phyloP scores from a whole-genome alignment of 208 protist species.

The Trypanosoma lewisi region DNA sequence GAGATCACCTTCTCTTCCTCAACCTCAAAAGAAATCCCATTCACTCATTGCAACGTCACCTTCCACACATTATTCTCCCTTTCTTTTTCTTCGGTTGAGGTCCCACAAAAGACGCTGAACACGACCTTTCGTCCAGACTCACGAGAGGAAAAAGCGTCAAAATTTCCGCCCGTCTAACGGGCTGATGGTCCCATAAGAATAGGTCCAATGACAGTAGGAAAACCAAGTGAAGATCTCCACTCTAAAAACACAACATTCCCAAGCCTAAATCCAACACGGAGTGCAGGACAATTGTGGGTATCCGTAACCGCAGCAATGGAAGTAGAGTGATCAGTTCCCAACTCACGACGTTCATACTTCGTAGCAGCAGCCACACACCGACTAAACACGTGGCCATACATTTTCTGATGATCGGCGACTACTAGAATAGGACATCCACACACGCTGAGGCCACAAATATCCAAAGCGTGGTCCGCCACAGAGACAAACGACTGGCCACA shows the following conservation, averaged over 20 bases:
- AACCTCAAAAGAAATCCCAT: slow-evolving; percentile 14
- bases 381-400: slow-evolving; percentile 7
- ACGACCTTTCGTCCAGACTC: background rate
- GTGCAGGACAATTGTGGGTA: background rate
- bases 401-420: slow-evolving; percentile 4
- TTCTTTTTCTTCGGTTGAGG: background rate
- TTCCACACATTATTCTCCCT: background rate
- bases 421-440: slow-evolving; percentile 16
- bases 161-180: slow-evolving; percentile 9
- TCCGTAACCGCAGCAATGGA: slow-evolving; percentile 14
- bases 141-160: background rate
- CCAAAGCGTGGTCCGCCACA: slow-evolving; percentile 3
- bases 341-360: slow-evolving; percentile 8
- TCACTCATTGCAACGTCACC: background rate
- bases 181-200: slow-evolving; percentile 21
- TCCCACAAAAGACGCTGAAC: slow-evolving; percentile 17
- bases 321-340: slow-evolving; percentile 16
- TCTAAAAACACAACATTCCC: slow-evolving; percentile 21
- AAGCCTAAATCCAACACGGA: slow-evolving; percentile 17
- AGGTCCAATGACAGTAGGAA: slow-evolving; percentile 11
- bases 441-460: slow-evolving; percentile 19
- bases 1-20: background rate
- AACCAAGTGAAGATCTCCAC: background rate
- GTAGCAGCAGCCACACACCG: background rate
- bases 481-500: background rate